Conservation (phyloP, 2,329 filamentous ascomycete species). For the Acarospora socialis region DNA sequence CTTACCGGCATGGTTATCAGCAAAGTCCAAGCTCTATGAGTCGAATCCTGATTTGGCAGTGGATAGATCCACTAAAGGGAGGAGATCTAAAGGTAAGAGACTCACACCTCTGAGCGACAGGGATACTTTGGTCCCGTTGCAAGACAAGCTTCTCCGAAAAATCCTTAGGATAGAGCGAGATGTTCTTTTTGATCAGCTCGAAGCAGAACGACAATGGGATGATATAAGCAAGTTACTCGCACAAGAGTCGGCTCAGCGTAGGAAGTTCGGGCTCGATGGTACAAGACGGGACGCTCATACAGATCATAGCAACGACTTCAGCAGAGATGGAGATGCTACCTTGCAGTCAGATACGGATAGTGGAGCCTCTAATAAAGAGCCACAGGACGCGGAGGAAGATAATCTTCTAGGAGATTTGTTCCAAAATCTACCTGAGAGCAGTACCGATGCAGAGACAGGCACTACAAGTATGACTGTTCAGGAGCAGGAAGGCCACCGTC, state of each 20-base stretch:
- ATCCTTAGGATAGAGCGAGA: slow-evolving; percentile 65
- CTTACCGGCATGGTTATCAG: slow-evolving; percentile 60
- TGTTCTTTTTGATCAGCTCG: slow-evolving; percentile 54
- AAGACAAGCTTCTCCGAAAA: slow-evolving; percentile 54
- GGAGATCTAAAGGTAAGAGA: slow-evolving; percentile 1
- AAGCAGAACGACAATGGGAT: slow-evolving; percentile 54
- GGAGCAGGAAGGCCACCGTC: neutral
- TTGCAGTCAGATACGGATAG: slow-evolving; percentile 2
- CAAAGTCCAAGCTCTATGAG: slow-evolving; percentile 54
- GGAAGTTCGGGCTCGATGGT: slow-evolving; percentile 25
- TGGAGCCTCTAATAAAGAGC: neutral
- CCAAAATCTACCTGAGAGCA: slow-evolving; percentile 38
- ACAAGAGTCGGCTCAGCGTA: slow-evolving; percentile 42
- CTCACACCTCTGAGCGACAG: neutral
- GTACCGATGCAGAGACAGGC: slow-evolving; percentile 44
- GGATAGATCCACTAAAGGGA: slow-evolving; percentile 1
- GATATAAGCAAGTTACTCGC: slow-evolving; percentile 44
- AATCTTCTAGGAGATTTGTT: slow-evolving; percentile 12
- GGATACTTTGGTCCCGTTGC: too few relatives aligned
- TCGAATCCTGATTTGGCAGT: slow-evolving; percentile 35
- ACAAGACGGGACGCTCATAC: too few relatives aligned
- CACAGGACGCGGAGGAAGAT: neutral
- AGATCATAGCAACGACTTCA: neutral
- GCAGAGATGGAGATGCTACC: neutral
- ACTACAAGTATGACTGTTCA: slow-evolving; percentile 42